Base-by-base conservation (phyloP, 495 filamentous ascomycete genomes). In the Aspergillus saccharolyticus region DNA sequence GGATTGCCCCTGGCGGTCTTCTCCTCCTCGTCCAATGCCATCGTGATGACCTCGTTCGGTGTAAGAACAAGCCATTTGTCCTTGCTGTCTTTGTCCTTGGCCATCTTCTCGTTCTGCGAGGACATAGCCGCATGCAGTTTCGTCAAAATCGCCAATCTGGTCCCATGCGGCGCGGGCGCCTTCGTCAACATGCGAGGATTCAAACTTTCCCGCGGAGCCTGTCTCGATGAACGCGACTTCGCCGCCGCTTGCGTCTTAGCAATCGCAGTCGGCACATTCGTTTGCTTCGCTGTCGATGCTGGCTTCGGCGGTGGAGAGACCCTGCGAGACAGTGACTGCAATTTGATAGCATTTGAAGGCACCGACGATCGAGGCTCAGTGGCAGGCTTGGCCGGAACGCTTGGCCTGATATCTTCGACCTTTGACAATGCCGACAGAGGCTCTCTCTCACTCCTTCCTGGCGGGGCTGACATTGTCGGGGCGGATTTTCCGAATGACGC, bases 21-120 rank as follows among this genome's bases (percentile, higher is more conserved):
- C 64, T 96, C 85, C 70, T 99, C 94, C 53, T 91, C 85, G 59
- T 97, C 90, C 2, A 97, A 74, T 2, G 90, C 87, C 69, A 88
- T 81, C 42, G 80, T 81, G 8, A 96, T 84, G 20, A 97, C 74
- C 56, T 89, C 84, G 61, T 90, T 83, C 0, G 82, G 69, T 2
- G 80, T 84, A 3, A 94, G 72, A 12, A 84, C 56, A 12, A 93
- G 70, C 20, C 74, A 79, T 42, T 76, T 80, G 50, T 84, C 83
- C 24, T 77, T 76, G 16, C 78, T 60, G 44, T 85, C 82, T 28
- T 81, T 77, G 30, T 74, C 70, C 21, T 75, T 76, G 5, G 55
- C 58, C 28, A 84, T 54, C 50, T 80, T 71, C 2, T 78, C 64
- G 69, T 97, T 94, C 9, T 95, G 79, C 6, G 85, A 72, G n/a